phyloP scores from a whole-genome alignment of 2,329 filamentous ascomycete genomes.

The Periconia sp. region DNA sequence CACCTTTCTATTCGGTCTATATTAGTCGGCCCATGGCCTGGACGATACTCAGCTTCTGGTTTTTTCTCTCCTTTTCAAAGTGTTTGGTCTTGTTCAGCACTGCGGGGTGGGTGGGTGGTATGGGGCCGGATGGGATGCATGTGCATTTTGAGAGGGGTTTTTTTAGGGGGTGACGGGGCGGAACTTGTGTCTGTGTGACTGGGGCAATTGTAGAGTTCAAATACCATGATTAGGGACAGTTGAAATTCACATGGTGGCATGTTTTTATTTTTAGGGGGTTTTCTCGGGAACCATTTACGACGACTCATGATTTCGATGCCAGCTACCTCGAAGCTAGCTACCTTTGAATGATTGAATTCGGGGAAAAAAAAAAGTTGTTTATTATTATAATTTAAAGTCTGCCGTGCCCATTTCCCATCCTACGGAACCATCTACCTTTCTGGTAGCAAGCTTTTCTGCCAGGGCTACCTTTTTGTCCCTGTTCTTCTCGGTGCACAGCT shows the following conservation, averaged over 20 bases:
- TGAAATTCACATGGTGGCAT: not conserved
- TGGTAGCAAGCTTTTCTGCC: conserved; percentile 70
- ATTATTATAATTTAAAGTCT: conserved; percentile 76
- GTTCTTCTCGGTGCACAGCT: conserved; percentile 83
- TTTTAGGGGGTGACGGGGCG: no score
- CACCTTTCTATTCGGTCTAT: not conserved
- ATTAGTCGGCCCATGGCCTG: not conserved
- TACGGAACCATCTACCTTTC: conserved; percentile 57
- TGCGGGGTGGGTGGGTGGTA: not conserved
- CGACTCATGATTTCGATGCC: no score
- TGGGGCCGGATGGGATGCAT: no score
- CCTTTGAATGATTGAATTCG: no score
- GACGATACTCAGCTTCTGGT: not conserved
- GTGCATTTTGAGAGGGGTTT: no score
- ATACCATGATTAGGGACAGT: not conserved
- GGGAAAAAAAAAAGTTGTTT: no score
- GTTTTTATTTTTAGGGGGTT: not conserved
- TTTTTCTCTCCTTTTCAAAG: not conserved
- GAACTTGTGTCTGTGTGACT: no score
- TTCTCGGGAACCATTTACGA: not conserved
- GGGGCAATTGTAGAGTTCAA: no score
- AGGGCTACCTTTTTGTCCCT: conserved; percentile 72
- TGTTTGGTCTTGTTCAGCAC: not conserved
- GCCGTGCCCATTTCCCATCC: conserved; percentile 75
- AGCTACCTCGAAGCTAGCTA: no score